Percentiles rank a stretch among this genome's conserved stretches.
phyloP scores from a whole-genome alignment of 129 eudicot genomes.

The Calendula officinalis region DNA sequence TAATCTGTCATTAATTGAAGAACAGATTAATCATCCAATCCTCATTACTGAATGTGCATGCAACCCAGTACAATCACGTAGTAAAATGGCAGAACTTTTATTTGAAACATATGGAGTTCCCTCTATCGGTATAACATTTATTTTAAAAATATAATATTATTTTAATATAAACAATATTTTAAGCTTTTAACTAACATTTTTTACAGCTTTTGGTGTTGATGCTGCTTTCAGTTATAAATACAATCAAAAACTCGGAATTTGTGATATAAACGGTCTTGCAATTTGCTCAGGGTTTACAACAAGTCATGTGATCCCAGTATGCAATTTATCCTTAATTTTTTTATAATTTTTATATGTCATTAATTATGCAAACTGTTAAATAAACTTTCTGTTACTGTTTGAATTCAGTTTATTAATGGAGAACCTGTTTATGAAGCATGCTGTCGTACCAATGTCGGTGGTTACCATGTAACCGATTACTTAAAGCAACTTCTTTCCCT shows the following conservation, averaged over 20 bases:
- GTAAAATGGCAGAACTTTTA: slow-evolving; percentile 96
- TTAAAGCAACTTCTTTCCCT: slow-evolving; percentile 96
- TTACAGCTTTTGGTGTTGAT: slow-evolving; percentile 90
- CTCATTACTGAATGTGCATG: slow-evolving; percentile 96
- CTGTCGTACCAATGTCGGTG: slow-evolving; percentile 96
- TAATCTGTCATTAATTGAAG: slow-evolving; percentile 48
- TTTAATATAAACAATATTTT: too few species aligned
- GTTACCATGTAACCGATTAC: slow-evolving; percentile 92
- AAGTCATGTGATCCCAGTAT: slow-evolving; percentile 90
- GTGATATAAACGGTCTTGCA: slow-evolving; percentile 71
- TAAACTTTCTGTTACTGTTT: neutral
- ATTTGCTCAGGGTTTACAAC: slow-evolving; percentile 88
- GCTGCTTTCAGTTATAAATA: slow-evolving; percentile 89
- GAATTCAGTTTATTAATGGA: slow-evolving; percentile 79
- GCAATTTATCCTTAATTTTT: slow-evolving; percentile 12
- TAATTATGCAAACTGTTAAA: slow-evolving; percentile 1
- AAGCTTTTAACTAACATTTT: neutral
- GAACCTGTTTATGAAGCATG: slow-evolving; percentile 96
- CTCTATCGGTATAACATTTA: slow-evolving; percentile 63
- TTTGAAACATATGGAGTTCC: slow-evolving; percentile 98
- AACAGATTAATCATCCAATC: slow-evolving; percentile 93
- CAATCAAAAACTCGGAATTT: slow-evolving; percentile 75
- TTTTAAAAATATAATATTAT: too few species aligned
- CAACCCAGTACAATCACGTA: slow-evolving; percentile 90
- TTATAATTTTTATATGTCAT: slow-evolving; percentile 12